Base-by-base conservation (phyloP, 2,329 filamentous ascomycete species). In the Fusarium denticulatum region DNA sequence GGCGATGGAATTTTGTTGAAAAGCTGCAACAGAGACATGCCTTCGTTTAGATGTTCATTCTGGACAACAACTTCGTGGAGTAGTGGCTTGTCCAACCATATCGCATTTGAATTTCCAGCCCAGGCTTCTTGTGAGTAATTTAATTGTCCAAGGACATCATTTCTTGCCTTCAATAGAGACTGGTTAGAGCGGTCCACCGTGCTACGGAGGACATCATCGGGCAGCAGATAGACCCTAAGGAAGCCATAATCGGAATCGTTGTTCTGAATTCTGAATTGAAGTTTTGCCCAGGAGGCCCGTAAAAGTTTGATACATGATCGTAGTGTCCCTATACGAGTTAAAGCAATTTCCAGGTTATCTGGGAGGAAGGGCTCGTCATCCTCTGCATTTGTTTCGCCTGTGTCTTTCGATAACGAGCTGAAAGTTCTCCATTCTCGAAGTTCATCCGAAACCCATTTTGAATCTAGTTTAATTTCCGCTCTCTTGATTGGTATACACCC, bases 1-100 rank as follows among this genome's bases (percentile, higher is more conserved):
- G 93, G 93, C 0, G 93, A 93, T 1, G 91, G 90, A 3, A 95
- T 86, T 6, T 84, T 89, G 79, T 95, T 95, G 85, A 95, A 95
- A 52, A 94, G 83, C 34, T 91, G 87, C 53, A 94, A 88, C 2
- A 95, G 82, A 0, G 92, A 91, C 5, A 83, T 78, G 15, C 86
- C 80, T 24, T 88, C 82, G 2, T 78, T 75, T 10, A 55, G 30
- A 20, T 76, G 67, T 10, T 79, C 80, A 13, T 84, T 81, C 76
- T 69, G 61, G 22, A 13, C 40, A 28, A 47, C 28, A 15, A 49
- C 30, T 26, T 67, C 47, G 36, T 62, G 50, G 5, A 66, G 39
- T 15, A 37, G 53, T 22, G 73, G 73, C 20, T 32, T 75, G 14
- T 50, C 43, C 20, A 65, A n/a, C 20, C 47, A 64, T n/a, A 30